Percentiles rank a stretch among this genome's conserved stretches.
Evolutionary conservation across 192 early-diverging fungal genomes (phyloP).

Genomic region (Coemansia sp.): DNA sequence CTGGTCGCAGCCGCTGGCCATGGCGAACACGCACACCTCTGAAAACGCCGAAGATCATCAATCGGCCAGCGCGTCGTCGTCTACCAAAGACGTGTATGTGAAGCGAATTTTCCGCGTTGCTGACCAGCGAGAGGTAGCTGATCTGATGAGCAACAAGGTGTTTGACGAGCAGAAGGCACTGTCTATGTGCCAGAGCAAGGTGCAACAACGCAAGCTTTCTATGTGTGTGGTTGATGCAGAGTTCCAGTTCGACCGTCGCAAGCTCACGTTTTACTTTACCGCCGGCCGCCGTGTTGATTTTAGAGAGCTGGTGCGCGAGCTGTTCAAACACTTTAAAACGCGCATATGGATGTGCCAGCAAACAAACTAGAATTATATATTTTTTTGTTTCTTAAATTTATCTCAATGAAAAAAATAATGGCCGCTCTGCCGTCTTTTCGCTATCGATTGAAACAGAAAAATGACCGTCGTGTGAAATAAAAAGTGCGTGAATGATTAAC

Average conservation of each 20-base stretch:
- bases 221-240: constrained; percentile 98
- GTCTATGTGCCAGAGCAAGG: constrained; percentile 84
- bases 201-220: constrained; percentile 83
- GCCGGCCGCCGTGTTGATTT: constrained; percentile 95
- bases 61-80: not conserved
- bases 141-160: constrained; percentile 73
- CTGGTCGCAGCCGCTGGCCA: not conserved
- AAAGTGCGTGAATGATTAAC: not conserved
- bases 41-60: constrained; percentile 9
- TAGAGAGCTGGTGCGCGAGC: constrained; percentile 89
- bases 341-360: constrained; percentile 90
- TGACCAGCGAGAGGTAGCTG: constrained; percentile 73
- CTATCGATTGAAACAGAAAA: not conserved
- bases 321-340: constrained; percentile 98
- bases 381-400: constrained; percentile 1
- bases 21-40: not conserved
- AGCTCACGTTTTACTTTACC: constrained; percentile 95
- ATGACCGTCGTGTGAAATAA: constrained; percentile 3
- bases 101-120: constrained; percentile 90
- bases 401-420: not conserved
- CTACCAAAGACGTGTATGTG: constrained; percentile 75
- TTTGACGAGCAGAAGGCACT: constrained; percentile 90
- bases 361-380: constrained; percentile 19
- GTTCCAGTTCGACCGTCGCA: constrained; percentile 97
- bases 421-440: not conserved